A percentile compares a stretch with the other conserved stretches of the same genome.
phyloP scores from a whole-genome alignment of 768 basidiomycete species.

The Auriscalpium microsporum region DNA sequence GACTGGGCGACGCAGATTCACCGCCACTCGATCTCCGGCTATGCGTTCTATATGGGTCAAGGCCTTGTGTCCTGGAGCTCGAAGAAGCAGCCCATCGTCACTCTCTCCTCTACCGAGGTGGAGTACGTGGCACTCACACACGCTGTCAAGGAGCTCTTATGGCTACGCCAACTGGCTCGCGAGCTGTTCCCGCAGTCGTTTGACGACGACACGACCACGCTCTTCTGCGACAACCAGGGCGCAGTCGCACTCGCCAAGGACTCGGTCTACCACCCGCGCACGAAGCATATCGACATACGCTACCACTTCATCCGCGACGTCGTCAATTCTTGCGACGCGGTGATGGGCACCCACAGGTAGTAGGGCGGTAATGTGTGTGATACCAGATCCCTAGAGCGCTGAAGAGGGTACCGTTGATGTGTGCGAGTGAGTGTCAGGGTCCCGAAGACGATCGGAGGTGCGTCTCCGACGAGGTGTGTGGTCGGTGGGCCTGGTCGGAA shows the following conservation, averaged over 20 bases:
- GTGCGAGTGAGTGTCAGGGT: too few relatives aligned
- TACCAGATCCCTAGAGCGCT: too few relatives aligned
- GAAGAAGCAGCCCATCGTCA: background rate
- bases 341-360: too few relatives aligned
- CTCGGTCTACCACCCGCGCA: conserved; percentile 22
- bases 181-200: background rate
- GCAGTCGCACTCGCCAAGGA: conserved; percentile 24
- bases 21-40: background rate
- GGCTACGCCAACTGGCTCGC: background rate
- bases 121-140: background rate
- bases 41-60: background rate
- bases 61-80: background rate
- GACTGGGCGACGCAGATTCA: background rate
- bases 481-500: too few relatives aligned
- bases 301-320: conserved; percentile 27
- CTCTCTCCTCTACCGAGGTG: background rate
- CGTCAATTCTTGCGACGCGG: conserved; percentile 14
- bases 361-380: too few relatives aligned
- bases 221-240: conserved; percentile 30
- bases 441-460: too few relatives aligned
- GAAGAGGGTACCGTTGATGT: too few relatives aligned
- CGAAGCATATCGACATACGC: conserved; percentile 31
- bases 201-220: conserved; percentile 5
- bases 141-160: background rate
- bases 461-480: too few relatives aligned